phyloP scores from a whole-genome alignment of 179 eudicot species.

The Dionaea muscipula region DNA sequence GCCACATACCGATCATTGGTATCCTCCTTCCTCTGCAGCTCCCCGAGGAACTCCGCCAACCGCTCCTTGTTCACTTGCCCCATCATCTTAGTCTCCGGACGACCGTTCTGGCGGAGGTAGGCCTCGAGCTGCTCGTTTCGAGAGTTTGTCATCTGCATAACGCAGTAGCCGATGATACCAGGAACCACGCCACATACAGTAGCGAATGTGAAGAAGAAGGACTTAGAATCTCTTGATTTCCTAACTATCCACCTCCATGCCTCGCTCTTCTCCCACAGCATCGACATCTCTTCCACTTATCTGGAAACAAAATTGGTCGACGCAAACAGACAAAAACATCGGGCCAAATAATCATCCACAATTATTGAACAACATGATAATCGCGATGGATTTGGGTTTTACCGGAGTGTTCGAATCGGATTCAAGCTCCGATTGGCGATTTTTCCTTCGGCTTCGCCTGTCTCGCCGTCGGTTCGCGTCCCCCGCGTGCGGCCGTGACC shows the following conservation, averaged over 20 bases:
- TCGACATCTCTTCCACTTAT: conserved; percentile 8
- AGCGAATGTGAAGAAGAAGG: conserved; percentile 74
- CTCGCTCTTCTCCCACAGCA: conserved; percentile 35
- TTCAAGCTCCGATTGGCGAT: too few relatives aligned
- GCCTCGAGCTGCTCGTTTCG: conserved; percentile 59
- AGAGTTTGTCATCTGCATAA: conserved; percentile 64
- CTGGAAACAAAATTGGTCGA: too few relatives aligned
- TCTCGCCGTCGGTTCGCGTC: too few relatives aligned
- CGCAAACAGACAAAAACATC: too few relatives aligned
- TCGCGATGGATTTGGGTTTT: too few relatives aligned
- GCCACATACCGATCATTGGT: conserved; percentile 89
- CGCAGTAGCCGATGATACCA: conserved; percentile 62
- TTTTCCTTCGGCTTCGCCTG: too few relatives aligned
- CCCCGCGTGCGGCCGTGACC: too few relatives aligned
- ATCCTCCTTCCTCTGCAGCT: conserved; percentile 81
- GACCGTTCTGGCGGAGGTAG: conserved; percentile 57
- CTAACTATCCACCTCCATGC: conserved; percentile 70
- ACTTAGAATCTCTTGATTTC: conserved; percentile 64
- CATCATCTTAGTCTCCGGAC: conserved; percentile 89
- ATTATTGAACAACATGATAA: too few relatives aligned
- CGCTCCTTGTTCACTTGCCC: conserved; percentile 73
- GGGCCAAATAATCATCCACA: too few relatives aligned
- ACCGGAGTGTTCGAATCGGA: too few relatives aligned
- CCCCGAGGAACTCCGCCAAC: conserved; percentile 78
- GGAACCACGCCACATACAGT: conserved; percentile 79